Percentiles rank a stretch among this genome's conserved stretches.
These are phyloP conservation scores for Apium graveolens DNA, from an alignment of 129 eudicot genomes.

Conservation along the genomic window DNA sequence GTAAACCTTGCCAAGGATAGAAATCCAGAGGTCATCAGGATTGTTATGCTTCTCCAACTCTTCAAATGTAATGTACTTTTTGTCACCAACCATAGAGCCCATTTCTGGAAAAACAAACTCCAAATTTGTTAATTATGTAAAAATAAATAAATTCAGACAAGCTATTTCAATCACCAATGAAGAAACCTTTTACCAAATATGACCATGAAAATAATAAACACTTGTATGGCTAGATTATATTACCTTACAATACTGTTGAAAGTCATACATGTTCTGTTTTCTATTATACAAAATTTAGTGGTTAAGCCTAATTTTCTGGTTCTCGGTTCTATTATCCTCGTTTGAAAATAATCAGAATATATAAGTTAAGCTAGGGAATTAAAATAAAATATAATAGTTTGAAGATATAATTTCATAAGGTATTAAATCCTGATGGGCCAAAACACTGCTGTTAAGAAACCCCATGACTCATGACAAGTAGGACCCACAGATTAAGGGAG, in stretches of 20 bases:
- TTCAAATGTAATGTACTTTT: conserved; percentile 22
- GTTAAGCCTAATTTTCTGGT: too few relatives aligned
- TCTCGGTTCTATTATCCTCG: too few relatives aligned
- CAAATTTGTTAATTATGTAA: background rate
- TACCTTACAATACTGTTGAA: background rate
- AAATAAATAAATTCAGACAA: background rate
- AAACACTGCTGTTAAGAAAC: background rate
- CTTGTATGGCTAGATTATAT: background rate
- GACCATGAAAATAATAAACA: background rate
- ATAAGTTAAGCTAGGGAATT: too few relatives aligned
- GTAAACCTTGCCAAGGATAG: conserved; percentile 26
- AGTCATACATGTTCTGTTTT: background rate
- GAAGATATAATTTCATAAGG: too few relatives aligned
- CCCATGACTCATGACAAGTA: conserved; percentile 1
- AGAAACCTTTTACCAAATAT: background rate
- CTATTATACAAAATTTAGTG: background rate
- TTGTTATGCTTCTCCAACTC: conserved; percentile 32
- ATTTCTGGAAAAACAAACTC: background rate
- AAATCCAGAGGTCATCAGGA: conserved; percentile 24
- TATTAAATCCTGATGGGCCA: background rate
- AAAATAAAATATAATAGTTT: too few relatives aligned
- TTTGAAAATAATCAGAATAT: too few relatives aligned
- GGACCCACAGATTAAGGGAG: background rate
- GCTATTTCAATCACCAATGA: background rate
- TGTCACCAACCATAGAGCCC: background rate